phyloP scores from a whole-genome alignment of 768 basidiomycete genomes.

The Termitomyces sp. region DNA sequence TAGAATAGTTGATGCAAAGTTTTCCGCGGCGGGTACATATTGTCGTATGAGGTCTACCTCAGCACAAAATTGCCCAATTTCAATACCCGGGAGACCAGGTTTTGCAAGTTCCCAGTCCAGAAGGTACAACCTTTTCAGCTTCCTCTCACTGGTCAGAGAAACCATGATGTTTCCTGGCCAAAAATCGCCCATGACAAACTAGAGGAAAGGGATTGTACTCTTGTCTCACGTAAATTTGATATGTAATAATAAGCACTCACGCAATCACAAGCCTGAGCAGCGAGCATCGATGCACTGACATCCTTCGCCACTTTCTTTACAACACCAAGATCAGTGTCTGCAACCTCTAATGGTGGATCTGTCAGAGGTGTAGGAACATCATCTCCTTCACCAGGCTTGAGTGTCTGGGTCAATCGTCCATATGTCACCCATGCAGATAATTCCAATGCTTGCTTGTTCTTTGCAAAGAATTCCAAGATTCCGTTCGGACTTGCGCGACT shows the following conservation, averaged over 20 bases:
- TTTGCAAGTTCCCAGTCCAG: constrained; percentile 68
- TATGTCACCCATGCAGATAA: constrained; percentile 40
- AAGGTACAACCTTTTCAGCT: constrained; percentile 40
- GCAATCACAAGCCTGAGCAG: constrained; percentile 22
- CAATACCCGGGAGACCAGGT: constrained; percentile 52
- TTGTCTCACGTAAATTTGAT: not conserved
- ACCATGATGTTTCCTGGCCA: constrained; percentile 71
- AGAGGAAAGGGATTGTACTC: constrained; percentile 8
- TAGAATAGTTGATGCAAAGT: constrained; percentile 33
- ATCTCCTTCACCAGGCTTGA: constrained; percentile 19
- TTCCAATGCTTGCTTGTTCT: constrained; percentile 31
- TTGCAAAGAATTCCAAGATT: constrained; percentile 32
- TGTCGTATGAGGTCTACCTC: constrained; percentile 50
- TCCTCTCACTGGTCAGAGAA: constrained; percentile 26
- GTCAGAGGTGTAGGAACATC: constrained; percentile 27
- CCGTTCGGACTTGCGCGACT: constrained; percentile 24
- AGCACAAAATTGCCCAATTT: constrained; percentile 63
- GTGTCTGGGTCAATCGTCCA: constrained; percentile 34
- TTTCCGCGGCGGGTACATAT: constrained; percentile 39
- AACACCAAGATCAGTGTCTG: constrained; percentile 27
- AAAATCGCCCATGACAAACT: constrained; percentile 66
- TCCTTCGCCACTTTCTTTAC: constrained; percentile 29
- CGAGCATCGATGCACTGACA: constrained; percentile 26
- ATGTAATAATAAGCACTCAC: constrained; percentile 13
- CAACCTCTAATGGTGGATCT: constrained; percentile 32